Evolutionary conservation across 495 filamentous ascomycete genomes (phyloP), one percentile per base, ranked within the genome.

Genomic region (Amniculicola lignicola): DNA sequence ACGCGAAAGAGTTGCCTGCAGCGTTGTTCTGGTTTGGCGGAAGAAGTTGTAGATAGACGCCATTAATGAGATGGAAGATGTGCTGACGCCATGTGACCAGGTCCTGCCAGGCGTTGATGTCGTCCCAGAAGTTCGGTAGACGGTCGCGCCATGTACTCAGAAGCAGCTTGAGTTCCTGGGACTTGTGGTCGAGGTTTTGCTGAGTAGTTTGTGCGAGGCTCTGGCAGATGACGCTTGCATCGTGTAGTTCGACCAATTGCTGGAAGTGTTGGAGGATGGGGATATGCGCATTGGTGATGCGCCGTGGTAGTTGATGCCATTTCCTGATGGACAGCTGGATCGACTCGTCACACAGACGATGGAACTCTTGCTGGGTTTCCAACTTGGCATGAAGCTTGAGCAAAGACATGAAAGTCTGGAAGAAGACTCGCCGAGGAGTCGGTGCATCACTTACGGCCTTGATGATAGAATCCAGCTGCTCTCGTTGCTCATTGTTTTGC

Each of bases 51-150:
- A 99, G 82, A 65, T 99, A 99, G 0, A 89, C 95, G 10, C 76
- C 80, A 67, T 99, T 99, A 73, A 99, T 99, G 11, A 96, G 82
- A 44, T 90, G 85, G 75, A 99, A 99, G 59, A 99, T 94, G 70
- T 99, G 94, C 68, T 97, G 94, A 61, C 94, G 83, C 94, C 94
- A 99, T 1, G 94, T 97, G 16, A 99, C 93, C 18, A 99, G 77
- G 65, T 97, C 94, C 67, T 97, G 92, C 94, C 94, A 99, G 19
- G 91, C 87, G 62, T 95, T 95, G 72, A 99, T 99, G 67, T 99
- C 94, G 63, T 99, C 94, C 94, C 94, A 99, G 7, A 95, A 85
- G 63, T 99, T 99, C 1, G 94, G 94, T 40, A 99, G 73, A 18
- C 94, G 80, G 66, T 99, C 94, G 47, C 94, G 82, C 94, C 94